Conservation (phyloP, 2,329 filamentous ascomycete genomes). For the Penicillium sp. region DNA sequence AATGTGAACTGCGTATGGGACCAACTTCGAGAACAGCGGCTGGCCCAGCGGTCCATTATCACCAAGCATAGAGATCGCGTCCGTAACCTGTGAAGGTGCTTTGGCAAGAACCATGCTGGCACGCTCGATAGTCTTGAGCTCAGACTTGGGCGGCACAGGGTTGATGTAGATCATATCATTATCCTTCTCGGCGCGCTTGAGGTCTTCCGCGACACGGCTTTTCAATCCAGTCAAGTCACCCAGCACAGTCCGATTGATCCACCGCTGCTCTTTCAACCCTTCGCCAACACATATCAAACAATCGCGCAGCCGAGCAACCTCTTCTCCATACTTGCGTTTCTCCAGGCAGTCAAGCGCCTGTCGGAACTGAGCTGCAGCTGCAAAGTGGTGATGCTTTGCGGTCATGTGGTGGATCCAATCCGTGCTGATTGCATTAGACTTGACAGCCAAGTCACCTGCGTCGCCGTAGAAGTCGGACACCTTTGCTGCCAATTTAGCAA, state of each 20-base stretch:
- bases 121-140: slow-evolving; percentile 79
- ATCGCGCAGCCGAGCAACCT: slow-evolving; percentile 82
- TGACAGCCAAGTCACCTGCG: slow-evolving; percentile 80
- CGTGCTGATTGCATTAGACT: slow-evolving; percentile 84
- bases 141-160: slow-evolving; percentile 81
- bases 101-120: slow-evolving; percentile 83
- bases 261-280: slow-evolving; percentile 78
- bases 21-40: slow-evolving; percentile 83
- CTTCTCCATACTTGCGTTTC: slow-evolving; percentile 92
- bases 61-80: slow-evolving; percentile 76
- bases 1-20: slow-evolving; percentile 93
- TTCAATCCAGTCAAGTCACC: slow-evolving; percentile 83
- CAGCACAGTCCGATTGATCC: slow-evolving; percentile 77
- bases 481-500: slow-evolving; percentile 85
- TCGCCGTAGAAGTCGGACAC: slow-evolving; percentile 88
- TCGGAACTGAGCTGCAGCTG: slow-evolving; percentile 88
- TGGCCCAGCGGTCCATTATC: slow-evolving; percentile 78
- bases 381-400: slow-evolving; percentile 96
- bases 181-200: slow-evolving; percentile 91
- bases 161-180: slow-evolving; percentile 93
- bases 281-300: slow-evolving; percentile 80
- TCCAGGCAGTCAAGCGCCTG: slow-evolving; percentile 89
- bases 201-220: slow-evolving; percentile 75
- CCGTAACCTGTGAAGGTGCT: slow-evolving; percentile 76
- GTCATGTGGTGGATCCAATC: slow-evolving; percentile 98